Conservation (phyloP, 768 basidiomycete genomes). For the Dentipellis sp. region DNA sequence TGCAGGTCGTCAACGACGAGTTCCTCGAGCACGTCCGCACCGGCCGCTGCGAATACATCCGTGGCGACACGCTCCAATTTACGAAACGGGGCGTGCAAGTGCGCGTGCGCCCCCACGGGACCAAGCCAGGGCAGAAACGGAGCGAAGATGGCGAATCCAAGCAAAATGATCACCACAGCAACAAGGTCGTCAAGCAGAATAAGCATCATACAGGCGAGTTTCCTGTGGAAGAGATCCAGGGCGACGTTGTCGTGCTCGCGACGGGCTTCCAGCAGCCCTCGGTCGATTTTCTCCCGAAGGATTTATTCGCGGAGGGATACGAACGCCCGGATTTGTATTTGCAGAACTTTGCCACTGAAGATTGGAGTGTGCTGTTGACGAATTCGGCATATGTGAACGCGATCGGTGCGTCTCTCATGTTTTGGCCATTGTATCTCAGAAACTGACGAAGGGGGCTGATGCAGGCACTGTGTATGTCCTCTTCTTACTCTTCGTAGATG, state of each 20-base stretch:
- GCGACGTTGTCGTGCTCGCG: conserved; percentile 42
- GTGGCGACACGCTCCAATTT: conserved; percentile 34
- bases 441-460: background rate
- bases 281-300: conserved; percentile 34
- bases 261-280: conserved; percentile 42
- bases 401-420: conserved; percentile 28
- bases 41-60: conserved; percentile 35
- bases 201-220: conserved; percentile 2
- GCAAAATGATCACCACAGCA: conserved; percentile 9
- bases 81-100: conserved; percentile 29
- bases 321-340: conserved; percentile 43
- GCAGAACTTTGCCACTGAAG: conserved; percentile 46
- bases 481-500: background rate
- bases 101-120: conserved; percentile 27
- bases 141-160: conserved; percentile 11
- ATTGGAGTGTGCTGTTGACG: conserved; percentile 42
- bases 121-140: conserved; percentile 18
- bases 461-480: conserved; percentile 20
- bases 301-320: conserved; percentile 42
- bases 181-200: too few relatives aligned
- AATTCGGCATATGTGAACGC: conserved; percentile 43
- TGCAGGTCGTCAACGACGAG: conserved; percentile 40
- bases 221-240: conserved; percentile 19
- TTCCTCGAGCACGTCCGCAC: conserved; percentile 36
- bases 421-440: background rate